phyloP scores from a whole-genome alignment of 2,329 filamentous ascomycete species.

The Stagonosporopsis rhizophila region DNA sequence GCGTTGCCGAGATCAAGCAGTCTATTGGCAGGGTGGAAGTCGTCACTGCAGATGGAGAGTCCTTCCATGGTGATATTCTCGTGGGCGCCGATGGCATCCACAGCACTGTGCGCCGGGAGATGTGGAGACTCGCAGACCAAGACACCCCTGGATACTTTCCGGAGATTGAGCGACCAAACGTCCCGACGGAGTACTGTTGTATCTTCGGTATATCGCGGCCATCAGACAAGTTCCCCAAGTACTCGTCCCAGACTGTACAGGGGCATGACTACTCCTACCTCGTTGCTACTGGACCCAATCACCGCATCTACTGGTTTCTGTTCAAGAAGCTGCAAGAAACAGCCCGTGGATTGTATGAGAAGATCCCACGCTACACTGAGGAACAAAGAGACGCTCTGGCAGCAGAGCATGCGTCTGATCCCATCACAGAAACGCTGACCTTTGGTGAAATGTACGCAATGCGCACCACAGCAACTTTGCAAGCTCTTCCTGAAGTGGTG shows the following conservation, averaged over 20 bases:
- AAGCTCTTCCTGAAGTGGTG: slow-evolving; percentile 46
- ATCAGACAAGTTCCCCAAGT: not conserved
- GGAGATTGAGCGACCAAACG: not conserved
- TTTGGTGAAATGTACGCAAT: slow-evolving; percentile 28
- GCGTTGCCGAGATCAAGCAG: slow-evolving; percentile 7
- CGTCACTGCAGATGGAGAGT: slow-evolving; percentile 8
- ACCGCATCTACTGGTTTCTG: slow-evolving; percentile 5
- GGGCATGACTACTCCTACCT: not conserved
- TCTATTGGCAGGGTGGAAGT: slow-evolving; percentile 12
- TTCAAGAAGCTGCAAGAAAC: not conserved
- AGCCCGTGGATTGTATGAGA: not conserved
- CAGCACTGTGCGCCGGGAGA: slow-evolving; percentile 19
- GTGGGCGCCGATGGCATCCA: slow-evolving; percentile 27
- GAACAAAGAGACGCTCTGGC: slow-evolving; percentile 1
- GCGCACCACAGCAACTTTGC: slow-evolving; percentile 25
- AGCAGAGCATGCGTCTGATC: not conserved
- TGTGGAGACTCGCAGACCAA: slow-evolving; percentile 22
- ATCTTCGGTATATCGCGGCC: not conserved
- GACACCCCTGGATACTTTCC: slow-evolving; percentile 7
- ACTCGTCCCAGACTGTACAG: not conserved
- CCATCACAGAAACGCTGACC: not conserved
- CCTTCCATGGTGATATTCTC: slow-evolving; percentile 16
- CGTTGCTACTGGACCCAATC: not conserved
- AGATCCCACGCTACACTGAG: not conserved
- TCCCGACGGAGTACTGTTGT: not conserved